Percentiles rank a stretch among this genome's conserved stretches.
Conservation (phyloP, 116 monocot genomes). For the Dioscorea cayenensis region DNA sequence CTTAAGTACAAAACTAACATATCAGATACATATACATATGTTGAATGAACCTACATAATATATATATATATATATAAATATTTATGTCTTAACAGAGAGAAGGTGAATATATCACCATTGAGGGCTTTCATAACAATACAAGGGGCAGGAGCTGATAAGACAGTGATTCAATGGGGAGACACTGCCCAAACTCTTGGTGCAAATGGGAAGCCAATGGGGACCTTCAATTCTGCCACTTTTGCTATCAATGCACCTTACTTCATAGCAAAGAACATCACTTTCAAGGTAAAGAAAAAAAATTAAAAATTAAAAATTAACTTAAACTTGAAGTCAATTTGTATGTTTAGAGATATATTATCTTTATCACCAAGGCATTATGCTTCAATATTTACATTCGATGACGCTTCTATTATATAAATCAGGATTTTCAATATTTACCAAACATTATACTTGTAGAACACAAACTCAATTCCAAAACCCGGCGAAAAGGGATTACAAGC, state of each 20-base stretch:
- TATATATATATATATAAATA: background rate
- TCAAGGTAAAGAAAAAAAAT: constrained; percentile 53
- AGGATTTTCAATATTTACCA: background rate
- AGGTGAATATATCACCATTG: constrained; percentile 66
- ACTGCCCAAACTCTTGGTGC: constrained; percentile 60
- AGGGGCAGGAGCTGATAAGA: constrained; percentile 81
- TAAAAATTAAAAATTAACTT: background rate
- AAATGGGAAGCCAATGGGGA: constrained; percentile 58
- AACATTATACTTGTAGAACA: constrained; percentile 40
- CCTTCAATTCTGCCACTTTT: constrained; percentile 80
- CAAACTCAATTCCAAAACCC: constrained; percentile 66
- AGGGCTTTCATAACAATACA: constrained; percentile 70
- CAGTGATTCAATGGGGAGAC: constrained; percentile 88
- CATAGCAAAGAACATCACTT: constrained; percentile 88
- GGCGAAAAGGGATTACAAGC: constrained; percentile 79
- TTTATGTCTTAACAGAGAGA: constrained; percentile 48
- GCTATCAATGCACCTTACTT: constrained; percentile 83
- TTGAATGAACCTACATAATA: background rate
- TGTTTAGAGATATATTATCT: no score
- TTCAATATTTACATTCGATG: no score
- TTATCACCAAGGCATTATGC: no score
- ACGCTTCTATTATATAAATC: no score
- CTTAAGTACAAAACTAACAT: no score
- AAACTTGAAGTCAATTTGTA: background rate
- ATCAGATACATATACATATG: no score